Evolutionary conservation across 495 filamentous ascomycete genomes (phyloP), one percentile per base, ranked within the genome.

Genomic region (Cairneyella variabilis): DNA sequence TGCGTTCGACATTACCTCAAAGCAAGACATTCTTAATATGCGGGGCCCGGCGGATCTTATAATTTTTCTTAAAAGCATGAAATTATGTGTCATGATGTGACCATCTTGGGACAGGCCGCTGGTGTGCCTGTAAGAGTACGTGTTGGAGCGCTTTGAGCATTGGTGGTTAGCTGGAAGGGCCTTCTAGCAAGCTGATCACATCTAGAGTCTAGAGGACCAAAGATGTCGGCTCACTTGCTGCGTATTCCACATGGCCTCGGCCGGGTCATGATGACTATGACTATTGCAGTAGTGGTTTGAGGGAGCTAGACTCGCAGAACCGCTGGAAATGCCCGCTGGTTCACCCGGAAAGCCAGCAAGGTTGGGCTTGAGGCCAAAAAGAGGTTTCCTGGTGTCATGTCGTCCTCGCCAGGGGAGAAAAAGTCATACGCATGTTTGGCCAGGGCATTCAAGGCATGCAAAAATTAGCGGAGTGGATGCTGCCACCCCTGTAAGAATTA

Each of bases 81-180:
- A 51, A 45, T 51, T 51, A 57, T 57, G 54, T 57, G 54, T 57
- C 54, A 57, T 21, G 37, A 34, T 57, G 48, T 56, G 25, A 49
- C 53, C 46, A 56, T 44, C 23, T n/a, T 17, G 7, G 38, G 38
- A 43, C 40, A 7, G 40, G 16, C 2, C n/a, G n/a, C n/a, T n/a
- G 5, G 20, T 22, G 28, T 36, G 16, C 26, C n/a, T 28, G 38
- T 9, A 20, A 7, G 16, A n/a, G 38, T 17, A n/a, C 17, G 43
- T 46, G 22, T 28, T 46, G 43, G 28, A 7, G 28, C 28, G 7
- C 28, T 32, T 6, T 32, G 28, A 32, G 28, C n/a, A n/a, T n/a
- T n/a, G n/a, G n/a, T n/a, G n/a, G n/a, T n/a, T n/a, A n/a, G n/a
- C n/a, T n/a, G n/a, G n/a, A n/a, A n/a, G n/a, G n/a, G n/a, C n/a